Base-by-base conservation (phyloP, 2,329 filamentous ascomycete genomes). In the Aspergillus luchuensis region DNA sequence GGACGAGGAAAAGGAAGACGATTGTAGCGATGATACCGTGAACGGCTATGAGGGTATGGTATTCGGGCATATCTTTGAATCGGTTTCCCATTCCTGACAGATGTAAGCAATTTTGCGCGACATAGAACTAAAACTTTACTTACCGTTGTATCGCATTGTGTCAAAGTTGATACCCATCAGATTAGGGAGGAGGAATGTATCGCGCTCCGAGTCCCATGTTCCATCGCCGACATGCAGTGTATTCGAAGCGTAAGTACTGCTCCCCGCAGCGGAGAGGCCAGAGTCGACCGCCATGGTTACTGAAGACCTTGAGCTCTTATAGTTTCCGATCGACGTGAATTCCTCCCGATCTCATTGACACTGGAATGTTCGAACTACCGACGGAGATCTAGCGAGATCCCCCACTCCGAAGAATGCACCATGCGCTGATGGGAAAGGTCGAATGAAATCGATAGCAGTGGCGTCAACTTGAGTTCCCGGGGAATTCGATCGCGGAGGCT, bases 81-180 rank as follows among this genome's bases (percentile, higher is more conserved):
- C 87, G 82, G 70, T 88, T 89, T 51, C 85, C 86, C 87, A 89
- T 89, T 64, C 87, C 85, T 87, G 53, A 28, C 49, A 61, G 52
- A 62, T 67, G 48, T 69, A 65, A 61, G 38, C 33, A 53, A 33
- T 49, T 48, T 28, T 21, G 47, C 19, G 33, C 11, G 2, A 13
- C 17, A 30, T 8, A n/a, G 8, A 28, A 2, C 8, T 43, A 36
- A n/a, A 13, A 36, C 4, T 5, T 17, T 21, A 69, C 78, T 65
- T 70, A 87, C 85, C 87, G 79, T 89, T 89, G 75, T 88, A 88
- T 73, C 81, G 83, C 82, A 87, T 89, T 4, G 86, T 89, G 52
- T 82, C 85, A 72, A 88, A 87, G 69, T 89, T 89, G 39, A 88
- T 69, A 17, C 87, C 87, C 74, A 86, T 82, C 57, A 89, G 72